These are phyloP conservation scores for Plantago ovata DNA, from an alignment of 257 asterid species.

Conservation along the genomic window DNA sequence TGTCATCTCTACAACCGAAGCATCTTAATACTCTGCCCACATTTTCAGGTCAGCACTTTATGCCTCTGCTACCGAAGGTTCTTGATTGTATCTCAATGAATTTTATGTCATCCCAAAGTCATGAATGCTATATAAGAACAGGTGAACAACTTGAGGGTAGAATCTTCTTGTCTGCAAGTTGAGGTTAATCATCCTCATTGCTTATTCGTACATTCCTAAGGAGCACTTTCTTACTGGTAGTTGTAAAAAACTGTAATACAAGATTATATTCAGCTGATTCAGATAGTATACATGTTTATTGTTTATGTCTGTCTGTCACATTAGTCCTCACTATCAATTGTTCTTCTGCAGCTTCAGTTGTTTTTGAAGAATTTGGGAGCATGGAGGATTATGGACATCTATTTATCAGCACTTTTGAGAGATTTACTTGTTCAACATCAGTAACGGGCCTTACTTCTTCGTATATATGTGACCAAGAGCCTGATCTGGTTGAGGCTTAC, in stretches of 20 bases:
- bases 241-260: no score
- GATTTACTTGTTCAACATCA: slow-evolving; percentile 68
- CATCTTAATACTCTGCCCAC: slow-evolving; percentile 15
- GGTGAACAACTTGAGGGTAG: slow-evolving; percentile 42
- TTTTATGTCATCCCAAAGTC: slow-evolving; percentile 61
- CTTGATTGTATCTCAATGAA: slow-evolving; percentile 60
- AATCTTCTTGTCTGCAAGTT: slow-evolving; percentile 21
- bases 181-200: no score
- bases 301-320: no score
- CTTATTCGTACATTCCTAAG: no score
- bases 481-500: slow-evolving; percentile 91
- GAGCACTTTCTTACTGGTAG: no score
- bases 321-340: slow-evolving; percentile 10
- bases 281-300: no score
- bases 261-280: no score
- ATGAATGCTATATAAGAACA: slow-evolving; percentile 88
- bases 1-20: neutral
- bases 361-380: slow-evolving; percentile 78
- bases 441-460: slow-evolving; percentile 84
- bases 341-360: slow-evolving; percentile 61
- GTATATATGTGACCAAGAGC: slow-evolving; percentile 92
- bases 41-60: slow-evolving; percentile 66
- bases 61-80: slow-evolving; percentile 61
- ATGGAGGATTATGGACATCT: slow-evolving; percentile 73
- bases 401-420: slow-evolving; percentile 65